phyloP scores from a whole-genome alignment of 2,329 filamentous ascomycete species.

The Apiospora hydei region DNA sequence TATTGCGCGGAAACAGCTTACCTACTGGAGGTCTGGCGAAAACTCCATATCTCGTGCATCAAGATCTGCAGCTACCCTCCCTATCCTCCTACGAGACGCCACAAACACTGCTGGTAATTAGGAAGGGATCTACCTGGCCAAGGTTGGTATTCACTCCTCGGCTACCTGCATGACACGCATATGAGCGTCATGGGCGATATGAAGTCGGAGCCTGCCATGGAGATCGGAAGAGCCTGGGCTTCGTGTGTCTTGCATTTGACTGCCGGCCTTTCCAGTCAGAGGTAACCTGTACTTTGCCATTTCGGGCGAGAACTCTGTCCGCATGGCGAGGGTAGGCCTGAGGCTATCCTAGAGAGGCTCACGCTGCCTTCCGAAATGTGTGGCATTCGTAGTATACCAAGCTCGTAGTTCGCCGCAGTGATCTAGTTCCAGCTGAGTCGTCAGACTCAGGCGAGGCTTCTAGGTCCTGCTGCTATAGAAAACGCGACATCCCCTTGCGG shows the following conservation, averaged over 20 bases:
- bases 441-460: neutral
- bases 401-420: neutral
- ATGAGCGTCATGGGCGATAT: slow-evolving; percentile 38
- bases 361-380: neutral
- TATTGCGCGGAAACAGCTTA: slow-evolving; percentile 14
- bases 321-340: neutral
- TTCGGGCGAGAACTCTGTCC: slow-evolving; percentile 11
- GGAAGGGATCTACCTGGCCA: slow-evolving; percentile 46
- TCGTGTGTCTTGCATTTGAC: slow-evolving; percentile 18
- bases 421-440: slow-evolving; percentile 11
- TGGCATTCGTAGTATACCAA: slow-evolving; percentile 4
- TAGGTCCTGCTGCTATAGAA: neutral
- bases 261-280: slow-evolving; percentile 6
- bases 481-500: neutral
- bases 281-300: slow-evolving; percentile 17
- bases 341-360: neutral
- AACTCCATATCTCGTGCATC: slow-evolving; percentile 50
- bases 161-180: slow-evolving; percentile 50
- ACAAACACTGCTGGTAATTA: slow-evolving; percentile 54
- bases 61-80: slow-evolving; percentile 57
- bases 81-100: slow-evolving; percentile 54
- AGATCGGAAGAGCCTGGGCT: slow-evolving; percentile 28
- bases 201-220: slow-evolving; percentile 24
- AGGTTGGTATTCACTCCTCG: slow-evolving; percentile 46
- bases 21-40: slow-evolving; percentile 30